Evolutionary conservation across 208 protist species (phyloP).

Genomic region (Acanthamoeba royreba): DNA sequence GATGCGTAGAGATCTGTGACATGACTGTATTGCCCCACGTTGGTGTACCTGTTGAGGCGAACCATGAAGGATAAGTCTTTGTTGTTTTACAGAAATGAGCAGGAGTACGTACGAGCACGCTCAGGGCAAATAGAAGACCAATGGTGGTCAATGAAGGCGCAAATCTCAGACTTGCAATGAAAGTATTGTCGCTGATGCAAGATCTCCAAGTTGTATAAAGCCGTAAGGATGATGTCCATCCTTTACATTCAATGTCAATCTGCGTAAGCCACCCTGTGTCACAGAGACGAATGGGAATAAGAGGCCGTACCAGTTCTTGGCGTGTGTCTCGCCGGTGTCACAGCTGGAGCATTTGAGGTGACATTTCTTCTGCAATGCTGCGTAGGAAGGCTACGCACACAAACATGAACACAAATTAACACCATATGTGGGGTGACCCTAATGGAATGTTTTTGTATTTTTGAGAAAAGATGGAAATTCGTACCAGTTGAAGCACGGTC

Average conservation of each 20-base stretch:
- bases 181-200: constrained; percentile 23
- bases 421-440: background rate
- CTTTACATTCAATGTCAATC: background rate
- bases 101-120: background rate
- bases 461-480: background rate
- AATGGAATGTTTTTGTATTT: background rate
- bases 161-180: constrained; percentile 19
- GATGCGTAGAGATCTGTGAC: constrained; percentile 43
- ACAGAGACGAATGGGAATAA: background rate
- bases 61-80: background rate
- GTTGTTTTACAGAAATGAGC: background rate
- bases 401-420: background rate
- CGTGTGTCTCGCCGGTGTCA: background rate
- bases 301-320: background rate
- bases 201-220: constrained; percentile 32
- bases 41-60: background rate
- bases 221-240: constrained; percentile 43
- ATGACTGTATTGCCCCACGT: constrained; percentile 38
- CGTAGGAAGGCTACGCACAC: constrained; percentile 17
- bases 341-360: constrained; percentile 32
- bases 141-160: constrained; percentile 38
- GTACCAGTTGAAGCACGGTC: background rate
- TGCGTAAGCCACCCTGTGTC: background rate
- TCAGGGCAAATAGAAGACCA: constrained; percentile 35
- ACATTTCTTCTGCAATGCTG: constrained; percentile 16